Percentiles rank a stretch among this genome's conserved stretches.
These are phyloP conservation scores for Eucalyptus shirleyi DNA, from an alignment of 345 rosid species.

Conservation along the genomic window DNA sequence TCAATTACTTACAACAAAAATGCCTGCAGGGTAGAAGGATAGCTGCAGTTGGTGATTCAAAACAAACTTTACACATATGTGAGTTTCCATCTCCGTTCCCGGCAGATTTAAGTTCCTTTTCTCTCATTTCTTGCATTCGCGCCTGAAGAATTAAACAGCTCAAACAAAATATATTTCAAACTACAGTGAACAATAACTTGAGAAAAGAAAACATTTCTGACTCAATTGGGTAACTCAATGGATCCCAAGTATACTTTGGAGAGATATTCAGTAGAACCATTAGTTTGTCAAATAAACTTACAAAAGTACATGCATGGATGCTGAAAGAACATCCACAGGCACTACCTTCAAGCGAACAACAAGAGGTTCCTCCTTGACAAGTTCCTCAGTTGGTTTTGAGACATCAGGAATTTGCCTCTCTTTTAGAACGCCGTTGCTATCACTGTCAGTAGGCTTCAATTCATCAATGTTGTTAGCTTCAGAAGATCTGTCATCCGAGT, in stretches of 20 bases:
- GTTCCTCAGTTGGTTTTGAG: conserved; percentile 41
- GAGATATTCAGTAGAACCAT: not conserved
- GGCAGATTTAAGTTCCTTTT: conserved; percentile 61
- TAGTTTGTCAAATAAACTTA: not conserved
- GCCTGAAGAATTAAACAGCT: conserved; percentile 37
- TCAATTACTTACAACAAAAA: conserved; percentile 77
- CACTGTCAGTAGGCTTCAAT: conserved; percentile 21
- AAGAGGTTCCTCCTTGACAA: conserved; percentile 70
- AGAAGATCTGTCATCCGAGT: conserved; percentile 21
- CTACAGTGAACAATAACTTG: not conserved
- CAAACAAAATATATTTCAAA: not conserved
- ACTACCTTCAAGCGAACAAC: conserved; percentile 90
- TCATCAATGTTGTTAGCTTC: conserved; percentile 16
- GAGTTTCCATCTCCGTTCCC: conserved; percentile 85
- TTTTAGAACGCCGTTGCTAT: conserved; percentile 19
- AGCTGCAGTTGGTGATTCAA: conserved; percentile 91
- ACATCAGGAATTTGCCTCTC: conserved; percentile 39
- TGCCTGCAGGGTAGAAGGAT: conserved; percentile 98
- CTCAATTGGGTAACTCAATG: not conserved
- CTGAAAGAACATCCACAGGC: not conserved
- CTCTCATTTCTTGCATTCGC: conserved; percentile 96
- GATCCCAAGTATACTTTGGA: not conserved
- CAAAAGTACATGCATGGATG: not conserved
- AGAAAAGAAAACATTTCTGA: not conserved
- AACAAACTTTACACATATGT: conserved; percentile 94